Evolutionary conservation across 257 asterid species (phyloP).

Genomic region (Leonotis leonurus): DNA sequence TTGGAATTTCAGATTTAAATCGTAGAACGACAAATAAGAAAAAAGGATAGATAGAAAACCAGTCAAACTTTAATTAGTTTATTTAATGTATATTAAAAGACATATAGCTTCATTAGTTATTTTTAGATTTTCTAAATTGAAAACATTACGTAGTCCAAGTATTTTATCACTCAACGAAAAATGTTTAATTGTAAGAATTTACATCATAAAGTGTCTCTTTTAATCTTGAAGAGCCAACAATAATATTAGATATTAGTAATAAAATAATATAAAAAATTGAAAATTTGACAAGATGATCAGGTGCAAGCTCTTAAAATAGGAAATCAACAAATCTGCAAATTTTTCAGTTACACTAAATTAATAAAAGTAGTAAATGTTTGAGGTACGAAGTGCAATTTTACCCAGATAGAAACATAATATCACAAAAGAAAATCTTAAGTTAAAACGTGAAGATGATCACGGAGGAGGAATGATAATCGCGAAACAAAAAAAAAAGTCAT

Average conservation of each 20-base stretch:
- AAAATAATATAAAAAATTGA: background rate
- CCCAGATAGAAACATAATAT: background rate
- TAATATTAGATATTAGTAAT: background rate
- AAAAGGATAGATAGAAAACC: too few species aligned
- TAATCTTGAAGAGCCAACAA: background rate
- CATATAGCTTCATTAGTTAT: too few species aligned
- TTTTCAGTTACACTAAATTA: background rate
- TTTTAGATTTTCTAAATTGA: background rate
- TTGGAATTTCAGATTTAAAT: background rate
- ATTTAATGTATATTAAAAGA: too few species aligned
- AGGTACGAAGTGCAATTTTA: conserved; percentile 8
- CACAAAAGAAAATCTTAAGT: background rate
- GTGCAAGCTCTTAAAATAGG: background rate
- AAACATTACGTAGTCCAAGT: too few species aligned
- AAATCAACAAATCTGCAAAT: background rate
- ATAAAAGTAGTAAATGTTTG: background rate
- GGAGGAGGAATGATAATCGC: background rate
- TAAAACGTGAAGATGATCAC: background rate
- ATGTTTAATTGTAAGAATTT: background rate
- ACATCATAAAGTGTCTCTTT: background rate
- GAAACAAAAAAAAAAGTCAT: background rate
- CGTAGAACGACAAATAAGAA: too few species aligned
- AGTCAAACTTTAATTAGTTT: too few species aligned
- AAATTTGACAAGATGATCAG: background rate
- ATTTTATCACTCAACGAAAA: background rate